A percentile compares a stretch with the other conserved stretches of the same genome.
These are phyloP conservation scores for Corylus americana DNA, from an alignment of 306 rosid species.

Conservation along the genomic window DNA sequence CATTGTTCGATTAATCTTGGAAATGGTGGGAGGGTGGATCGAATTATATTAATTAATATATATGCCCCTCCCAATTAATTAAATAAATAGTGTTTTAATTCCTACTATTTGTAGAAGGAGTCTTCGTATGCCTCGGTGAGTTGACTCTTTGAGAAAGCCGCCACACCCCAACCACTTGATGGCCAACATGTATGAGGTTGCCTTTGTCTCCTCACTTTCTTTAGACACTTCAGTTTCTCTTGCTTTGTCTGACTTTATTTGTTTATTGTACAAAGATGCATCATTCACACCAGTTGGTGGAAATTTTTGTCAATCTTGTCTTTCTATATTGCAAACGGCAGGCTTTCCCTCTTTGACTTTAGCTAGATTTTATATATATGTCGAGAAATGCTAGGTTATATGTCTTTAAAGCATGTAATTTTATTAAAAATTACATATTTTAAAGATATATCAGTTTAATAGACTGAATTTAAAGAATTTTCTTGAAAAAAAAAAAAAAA, in stretches of 20 bases:
- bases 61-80: not conserved
- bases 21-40: too few relatives aligned
- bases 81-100: too few relatives aligned
- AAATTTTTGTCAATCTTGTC: conserved; percentile 25
- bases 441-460: too few relatives aligned
- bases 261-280: not conserved
- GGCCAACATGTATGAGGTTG: not conserved
- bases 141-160: not conserved
- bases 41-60: too few relatives aligned
- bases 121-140: not conserved
- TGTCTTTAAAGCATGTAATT: too few relatives aligned
- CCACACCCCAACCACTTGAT: not conserved
- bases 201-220: not conserved
- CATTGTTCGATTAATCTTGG: too few relatives aligned
- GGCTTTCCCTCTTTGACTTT: conserved; percentile 18
- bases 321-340: not conserved
- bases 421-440: too few relatives aligned
- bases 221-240: not conserved
- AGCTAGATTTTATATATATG: too few relatives aligned
- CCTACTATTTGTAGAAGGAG: too few relatives aligned
- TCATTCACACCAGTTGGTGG: conserved; percentile 14
- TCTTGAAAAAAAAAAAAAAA: too few relatives aligned
- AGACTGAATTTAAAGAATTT: too few relatives aligned
- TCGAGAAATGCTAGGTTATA: too few relatives aligned
- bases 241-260: not conserved